These are phyloP conservation scores for Jacaranda mimosifolia DNA, from an alignment of 257 asterid genomes.

Conservation along the genomic window DNA sequence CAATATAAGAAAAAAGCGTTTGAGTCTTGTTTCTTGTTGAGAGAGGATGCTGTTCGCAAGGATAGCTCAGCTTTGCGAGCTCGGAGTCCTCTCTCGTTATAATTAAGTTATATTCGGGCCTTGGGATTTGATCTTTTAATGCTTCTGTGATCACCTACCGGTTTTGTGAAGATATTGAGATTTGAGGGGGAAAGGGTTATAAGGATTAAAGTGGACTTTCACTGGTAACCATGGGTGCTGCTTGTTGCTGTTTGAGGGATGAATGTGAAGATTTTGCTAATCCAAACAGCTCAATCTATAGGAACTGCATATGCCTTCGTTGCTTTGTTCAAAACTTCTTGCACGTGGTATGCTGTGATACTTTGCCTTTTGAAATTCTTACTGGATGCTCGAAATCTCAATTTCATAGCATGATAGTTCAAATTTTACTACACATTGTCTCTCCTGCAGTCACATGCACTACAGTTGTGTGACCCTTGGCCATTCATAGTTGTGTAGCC, in stretches of 20 bases:
- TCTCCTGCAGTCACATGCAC: constrained; percentile 3
- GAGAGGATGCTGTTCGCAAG: constrained; percentile 67
- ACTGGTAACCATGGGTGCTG: constrained; percentile 73
- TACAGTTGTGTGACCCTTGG: constrained; percentile 1
- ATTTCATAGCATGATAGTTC: not conserved
- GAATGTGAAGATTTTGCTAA: constrained; percentile 74
- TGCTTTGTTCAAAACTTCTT: constrained; percentile 67
- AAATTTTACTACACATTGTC: not conserved
- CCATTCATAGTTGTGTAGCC: not conserved
- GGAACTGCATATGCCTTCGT: constrained; percentile 74
- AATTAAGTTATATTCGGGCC: not conserved
- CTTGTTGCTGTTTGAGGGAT: constrained; percentile 82
- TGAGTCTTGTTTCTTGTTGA: constrained; percentile 40
- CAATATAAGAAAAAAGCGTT: constrained; percentile 34
- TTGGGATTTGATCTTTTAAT: constrained; percentile 24
- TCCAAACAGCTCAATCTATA: constrained; percentile 68
- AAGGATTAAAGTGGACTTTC: constrained; percentile 30
- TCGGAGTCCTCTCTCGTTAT: constrained; percentile 66
- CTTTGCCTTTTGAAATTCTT: constrained; percentile 21
- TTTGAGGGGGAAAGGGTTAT: constrained; percentile 17
- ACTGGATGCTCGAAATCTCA: not conserved
- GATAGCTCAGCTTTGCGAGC: constrained; percentile 49
- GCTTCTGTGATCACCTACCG: constrained; percentile 20
- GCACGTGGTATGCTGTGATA: constrained; percentile 65
- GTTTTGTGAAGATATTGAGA: constrained; percentile 33